Evolutionary conservation across 2,329 filamentous ascomycete genomes (phyloP).

Genomic region (Diaporthe citrichinensis): DNA sequence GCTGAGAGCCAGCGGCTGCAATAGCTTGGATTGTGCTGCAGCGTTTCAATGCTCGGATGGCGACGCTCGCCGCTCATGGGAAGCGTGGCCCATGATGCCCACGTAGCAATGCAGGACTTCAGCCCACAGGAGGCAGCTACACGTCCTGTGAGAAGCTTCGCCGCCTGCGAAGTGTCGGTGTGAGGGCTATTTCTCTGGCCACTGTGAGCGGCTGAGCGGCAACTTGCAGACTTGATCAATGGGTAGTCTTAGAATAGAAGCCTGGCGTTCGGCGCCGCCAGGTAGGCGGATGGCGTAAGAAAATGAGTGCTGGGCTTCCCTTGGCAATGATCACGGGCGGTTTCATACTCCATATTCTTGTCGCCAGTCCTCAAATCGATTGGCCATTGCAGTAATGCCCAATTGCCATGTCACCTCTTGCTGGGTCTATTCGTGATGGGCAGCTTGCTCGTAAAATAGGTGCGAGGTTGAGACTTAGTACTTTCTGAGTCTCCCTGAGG

Average conservation of each 20-base stretch:
- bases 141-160: too few species aligned
- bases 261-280: not conserved
- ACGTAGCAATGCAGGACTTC: not conserved
- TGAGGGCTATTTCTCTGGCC: not conserved
- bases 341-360: not conserved
- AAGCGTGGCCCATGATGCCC: not conserved
- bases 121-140: not conserved
- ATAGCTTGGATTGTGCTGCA: too few species aligned
- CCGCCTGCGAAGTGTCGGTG: not conserved
- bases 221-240: not conserved
- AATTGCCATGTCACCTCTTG: not conserved
- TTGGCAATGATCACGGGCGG: not conserved
- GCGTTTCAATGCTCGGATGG: not conserved
- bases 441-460: not conserved
- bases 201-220: slow-evolving; percentile 1
- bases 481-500: not conserved
- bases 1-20: not conserved
- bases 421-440: not conserved
- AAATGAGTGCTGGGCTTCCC: not conserved
- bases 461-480: not conserved
- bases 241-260: not conserved
- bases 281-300: not conserved
- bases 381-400: not conserved
- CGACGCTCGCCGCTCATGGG: not conserved
- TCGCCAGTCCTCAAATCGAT: not conserved